Evolutionary conservation across 1,284 basidiomycete species (phyloP).

Genomic region (Puccinia horiana): DNA sequence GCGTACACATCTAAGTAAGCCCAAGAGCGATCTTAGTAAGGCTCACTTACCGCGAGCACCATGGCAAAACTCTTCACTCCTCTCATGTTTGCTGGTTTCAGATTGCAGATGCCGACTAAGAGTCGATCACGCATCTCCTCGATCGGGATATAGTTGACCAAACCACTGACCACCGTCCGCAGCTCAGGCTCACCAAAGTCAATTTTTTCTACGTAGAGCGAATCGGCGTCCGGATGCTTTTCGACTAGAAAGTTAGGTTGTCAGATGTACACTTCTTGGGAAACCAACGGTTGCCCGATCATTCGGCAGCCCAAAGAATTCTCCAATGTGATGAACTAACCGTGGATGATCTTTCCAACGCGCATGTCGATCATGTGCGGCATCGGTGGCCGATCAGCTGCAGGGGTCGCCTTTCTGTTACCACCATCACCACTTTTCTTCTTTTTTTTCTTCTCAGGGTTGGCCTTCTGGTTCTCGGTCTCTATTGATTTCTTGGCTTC

Average conservation of each 20-base stretch:
- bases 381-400: constrained; percentile 73
- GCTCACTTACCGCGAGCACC: constrained; percentile 76
- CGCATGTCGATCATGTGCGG: constrained; percentile 93
- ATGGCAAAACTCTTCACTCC: constrained; percentile 95
- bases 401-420: constrained; percentile 56
- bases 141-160: constrained; percentile 91
- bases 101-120: constrained; percentile 85
- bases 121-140: constrained; percentile 84
- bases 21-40: not conserved
- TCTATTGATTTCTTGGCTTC: constrained; percentile 11
- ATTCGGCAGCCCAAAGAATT: not conserved
- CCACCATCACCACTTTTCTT: constrained; percentile 62
- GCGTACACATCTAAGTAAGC: not conserved
- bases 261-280: not conserved
- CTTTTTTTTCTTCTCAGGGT: constrained; percentile 59
- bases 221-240: constrained; percentile 91
- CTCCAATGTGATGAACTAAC: constrained; percentile 62
- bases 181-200: constrained; percentile 90
- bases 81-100: constrained; percentile 93
- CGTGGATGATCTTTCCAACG: constrained; percentile 77
- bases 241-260: constrained; percentile 65
- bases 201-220: constrained; percentile 90
- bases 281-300: not conserved
- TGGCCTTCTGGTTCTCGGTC: constrained; percentile 16
- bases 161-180: constrained; percentile 87